Evolutionary conservation across 148 eudicot species (phyloP).

Genomic region (Fagopyrum homotropicum): DNA sequence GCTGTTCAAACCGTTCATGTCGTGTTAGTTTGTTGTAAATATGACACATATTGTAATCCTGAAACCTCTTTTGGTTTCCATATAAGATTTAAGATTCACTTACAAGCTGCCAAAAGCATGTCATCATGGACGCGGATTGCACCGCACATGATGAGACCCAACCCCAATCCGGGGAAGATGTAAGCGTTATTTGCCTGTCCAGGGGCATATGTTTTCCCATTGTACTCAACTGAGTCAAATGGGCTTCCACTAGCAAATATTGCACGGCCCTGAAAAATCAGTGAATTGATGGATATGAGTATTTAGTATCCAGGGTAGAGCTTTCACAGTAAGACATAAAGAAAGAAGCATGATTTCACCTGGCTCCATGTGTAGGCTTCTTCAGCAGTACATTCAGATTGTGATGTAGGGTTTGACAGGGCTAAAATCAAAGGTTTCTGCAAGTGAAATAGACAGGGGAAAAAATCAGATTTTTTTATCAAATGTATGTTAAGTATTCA

Average conservation of each 20-base stretch:
- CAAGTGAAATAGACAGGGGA: conserved; percentile 11
- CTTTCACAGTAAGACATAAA: neutral
- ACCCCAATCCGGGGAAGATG: conserved; percentile 86
- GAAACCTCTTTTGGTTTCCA: no score
- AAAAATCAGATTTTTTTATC: neutral
- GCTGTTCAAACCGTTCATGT: neutral
- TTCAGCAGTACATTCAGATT: conserved; percentile 93
- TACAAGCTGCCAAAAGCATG: conserved; percentile 87
- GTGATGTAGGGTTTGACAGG: conserved; percentile 89
- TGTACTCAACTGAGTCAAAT: conserved; percentile 58
- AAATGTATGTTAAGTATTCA: neutral
- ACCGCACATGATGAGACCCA: conserved; percentile 87
- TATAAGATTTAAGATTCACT: conserved; percentile 18
- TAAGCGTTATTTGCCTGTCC: conserved; percentile 99
- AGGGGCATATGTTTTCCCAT: conserved; percentile 51
- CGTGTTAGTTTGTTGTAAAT: no score
- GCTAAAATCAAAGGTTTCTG: conserved; percentile 93
- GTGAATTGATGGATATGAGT: neutral
- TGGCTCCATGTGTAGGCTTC: conserved; percentile 90
- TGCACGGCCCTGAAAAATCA: conserved; percentile 50
- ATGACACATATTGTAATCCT: no score
- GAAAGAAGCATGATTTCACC: conserved; percentile 29
- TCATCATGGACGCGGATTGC: conserved; percentile 78
- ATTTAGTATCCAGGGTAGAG: neutral
- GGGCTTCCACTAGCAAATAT: conserved; percentile 95